These are phyloP conservation scores for Triticum urartu DNA, from an alignment of 176 grass and related monocot genomes.

Conservation along the genomic window DNA sequence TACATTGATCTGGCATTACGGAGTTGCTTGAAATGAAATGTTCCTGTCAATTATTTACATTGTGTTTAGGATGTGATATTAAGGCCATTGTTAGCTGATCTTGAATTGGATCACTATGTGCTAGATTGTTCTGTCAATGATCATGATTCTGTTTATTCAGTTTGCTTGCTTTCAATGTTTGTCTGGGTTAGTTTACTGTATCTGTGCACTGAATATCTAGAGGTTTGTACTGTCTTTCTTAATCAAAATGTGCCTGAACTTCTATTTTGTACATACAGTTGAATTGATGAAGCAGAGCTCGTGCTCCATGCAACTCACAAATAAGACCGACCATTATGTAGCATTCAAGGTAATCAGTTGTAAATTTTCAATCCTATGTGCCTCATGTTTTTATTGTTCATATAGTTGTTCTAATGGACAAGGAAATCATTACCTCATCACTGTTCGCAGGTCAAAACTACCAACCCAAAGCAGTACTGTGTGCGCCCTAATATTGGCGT, in stretches of 20 bases:
- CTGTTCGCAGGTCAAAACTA: conserved; percentile 84
- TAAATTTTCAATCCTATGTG: background rate
- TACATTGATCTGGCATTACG: background rate
- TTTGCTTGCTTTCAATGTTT: background rate
- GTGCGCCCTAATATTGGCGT: conserved; percentile 92
- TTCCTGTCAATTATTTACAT: background rate
- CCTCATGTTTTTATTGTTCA: background rate
- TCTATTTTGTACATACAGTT: conserved; percentile 44
- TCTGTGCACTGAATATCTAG: background rate
- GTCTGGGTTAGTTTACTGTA: background rate
- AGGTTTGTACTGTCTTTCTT: background rate
- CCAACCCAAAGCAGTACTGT: conserved; percentile 96
- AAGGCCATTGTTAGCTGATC: background rate
- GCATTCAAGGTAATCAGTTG: conserved; percentile 80
- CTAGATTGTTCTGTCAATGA: background rate
- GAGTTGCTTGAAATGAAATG: conserved; percentile 16
- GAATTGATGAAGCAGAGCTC: conserved; percentile 94
- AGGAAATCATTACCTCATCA: conserved; percentile 3
- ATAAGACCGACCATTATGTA: conserved; percentile 91
- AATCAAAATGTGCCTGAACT: background rate
- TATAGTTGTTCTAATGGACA: background rate
- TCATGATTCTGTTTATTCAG: background rate
- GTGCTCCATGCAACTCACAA: conserved; percentile 89
- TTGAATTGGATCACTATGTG: background rate
- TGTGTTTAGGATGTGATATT: background rate